Evolutionary conservation across 2,329 filamentous ascomycete genomes (phyloP).

Genomic region (Cercospora beticola): DNA sequence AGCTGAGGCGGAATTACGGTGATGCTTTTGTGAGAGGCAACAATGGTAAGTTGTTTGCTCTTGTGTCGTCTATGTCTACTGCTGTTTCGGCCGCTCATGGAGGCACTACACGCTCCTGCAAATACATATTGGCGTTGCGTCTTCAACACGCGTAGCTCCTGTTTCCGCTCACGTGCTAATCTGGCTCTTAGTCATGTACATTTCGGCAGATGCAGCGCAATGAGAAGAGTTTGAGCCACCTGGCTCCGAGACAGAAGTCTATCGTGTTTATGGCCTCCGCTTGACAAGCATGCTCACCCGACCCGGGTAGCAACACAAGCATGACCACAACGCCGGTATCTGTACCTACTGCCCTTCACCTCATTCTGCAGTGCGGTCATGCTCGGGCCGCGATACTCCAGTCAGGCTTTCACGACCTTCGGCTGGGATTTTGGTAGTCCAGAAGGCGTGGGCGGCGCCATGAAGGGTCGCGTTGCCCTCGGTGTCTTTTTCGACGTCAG

Average conservation of each 20-base stretch:
- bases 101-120: neutral
- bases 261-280: neutral
- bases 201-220: conserved; percentile 56
- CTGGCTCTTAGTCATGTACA: conserved; percentile 63
- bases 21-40: conserved; percentile 96
- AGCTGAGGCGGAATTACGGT: conserved; percentile 78
- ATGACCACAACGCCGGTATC: neutral
- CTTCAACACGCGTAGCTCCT: neutral
- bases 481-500: conserved; percentile 59
- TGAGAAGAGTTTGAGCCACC: conserved; percentile 2
- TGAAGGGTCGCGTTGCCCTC: conserved; percentile 64
- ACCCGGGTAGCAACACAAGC: neutral
- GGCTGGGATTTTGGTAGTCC: conserved; percentile 53
- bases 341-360: neutral
- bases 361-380: conserved; percentile 3
- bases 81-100: neutral
- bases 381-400: conserved; percentile 24
- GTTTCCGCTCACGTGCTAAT: conserved; percentile 15
- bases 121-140: neutral
- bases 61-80: neutral
- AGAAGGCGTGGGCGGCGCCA: conserved; percentile 62
- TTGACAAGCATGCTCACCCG: neutral
- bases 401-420: conserved; percentile 30
- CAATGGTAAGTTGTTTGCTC: conserved; percentile 63
- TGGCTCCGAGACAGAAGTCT: neutral